Evolutionary conservation across 352 stramenopile genomes (phyloP).

Genomic region (Phytophthora multivora): DNA sequence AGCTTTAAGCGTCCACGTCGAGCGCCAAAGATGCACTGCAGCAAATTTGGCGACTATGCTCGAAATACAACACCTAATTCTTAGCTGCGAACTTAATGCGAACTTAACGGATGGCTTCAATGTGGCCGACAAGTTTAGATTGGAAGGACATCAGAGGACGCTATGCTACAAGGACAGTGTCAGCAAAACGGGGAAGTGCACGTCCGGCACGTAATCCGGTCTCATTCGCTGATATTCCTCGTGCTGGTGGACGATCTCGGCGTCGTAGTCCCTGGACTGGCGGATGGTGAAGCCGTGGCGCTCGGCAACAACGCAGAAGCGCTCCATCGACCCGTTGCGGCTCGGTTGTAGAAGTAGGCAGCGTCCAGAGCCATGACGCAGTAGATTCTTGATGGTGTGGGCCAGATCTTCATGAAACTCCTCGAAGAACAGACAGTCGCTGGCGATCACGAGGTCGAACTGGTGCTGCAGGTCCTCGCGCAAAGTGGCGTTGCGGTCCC

Average conservation of each 20-base stretch:
- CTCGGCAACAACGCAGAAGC: slow-evolving; percentile 61
- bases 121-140: slow-evolving; percentile 7
- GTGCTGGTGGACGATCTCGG: slow-evolving; percentile 42
- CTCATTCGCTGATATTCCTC: slow-evolving; percentile 34
- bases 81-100: slow-evolving; percentile 17
- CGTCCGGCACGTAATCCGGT: slow-evolving; percentile 68
- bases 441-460: slow-evolving; percentile 83
- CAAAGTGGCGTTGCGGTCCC: slow-evolving; percentile 55
- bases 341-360: slow-evolving; percentile 81
- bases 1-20: background rate
- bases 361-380: slow-evolving; percentile 43
- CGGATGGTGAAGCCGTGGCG: slow-evolving; percentile 42
- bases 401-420: slow-evolving; percentile 82
- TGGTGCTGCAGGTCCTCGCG: slow-evolving; percentile 39
- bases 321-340: slow-evolving; percentile 76
- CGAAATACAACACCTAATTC: slow-evolving; percentile 14
- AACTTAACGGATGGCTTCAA: slow-evolving; percentile 22
- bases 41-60: slow-evolving; percentile 12
- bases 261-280: slow-evolving; percentile 49
- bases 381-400: slow-evolving; percentile 64
- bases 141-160: slow-evolving; percentile 2
- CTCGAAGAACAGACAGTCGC: slow-evolving; percentile 89
- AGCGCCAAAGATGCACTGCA: slow-evolving; percentile 7
- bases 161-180: slow-evolving; percentile 26
- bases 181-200: slow-evolving; percentile 71